Evolutionary conservation across 176 grass and related monocot species (phyloP).

Genomic region (Areca catechu): DNA sequence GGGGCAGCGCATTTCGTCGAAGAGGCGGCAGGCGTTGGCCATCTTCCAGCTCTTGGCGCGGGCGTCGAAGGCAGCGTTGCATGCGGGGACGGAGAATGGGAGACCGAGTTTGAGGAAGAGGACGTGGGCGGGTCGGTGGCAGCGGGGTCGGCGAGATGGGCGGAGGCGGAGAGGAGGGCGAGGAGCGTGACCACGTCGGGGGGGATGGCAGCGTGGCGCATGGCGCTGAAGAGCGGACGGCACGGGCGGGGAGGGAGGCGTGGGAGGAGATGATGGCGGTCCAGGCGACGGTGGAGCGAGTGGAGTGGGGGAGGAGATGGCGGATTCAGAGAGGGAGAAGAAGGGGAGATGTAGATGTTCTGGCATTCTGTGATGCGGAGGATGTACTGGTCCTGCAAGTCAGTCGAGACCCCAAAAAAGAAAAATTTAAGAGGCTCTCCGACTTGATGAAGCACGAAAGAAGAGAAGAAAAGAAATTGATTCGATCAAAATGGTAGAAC

Average conservation of each 20-base stretch:
- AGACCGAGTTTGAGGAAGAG: conserved; percentile 28
- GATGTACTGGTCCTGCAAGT: too few relatives aligned
- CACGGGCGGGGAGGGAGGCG: conserved; percentile 6
- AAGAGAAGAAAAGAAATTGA: too few relatives aligned
- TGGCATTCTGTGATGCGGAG: too few relatives aligned
- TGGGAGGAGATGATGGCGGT: conserved; percentile 24
- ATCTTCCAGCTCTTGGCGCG: conserved; percentile 28
- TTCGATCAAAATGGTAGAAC: too few relatives aligned
- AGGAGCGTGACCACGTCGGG: conserved; percentile 22
- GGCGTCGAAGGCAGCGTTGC: conserved; percentile 18
- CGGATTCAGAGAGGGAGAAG: too few relatives aligned
- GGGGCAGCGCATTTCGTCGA: conserved; percentile 1
- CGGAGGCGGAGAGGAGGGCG: conserved; percentile 16
- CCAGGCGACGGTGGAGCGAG: conserved; percentile 14
- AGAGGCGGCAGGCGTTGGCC: conserved; percentile 8
- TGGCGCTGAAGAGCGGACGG: too few relatives aligned
- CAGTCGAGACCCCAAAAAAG: too few relatives aligned
- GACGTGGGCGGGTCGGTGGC: conserved; percentile 18
- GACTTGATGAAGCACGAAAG: too few relatives aligned
- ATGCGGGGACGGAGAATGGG: conserved; percentile 16
- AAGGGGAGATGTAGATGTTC: too few relatives aligned
- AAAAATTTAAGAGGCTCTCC: too few relatives aligned
- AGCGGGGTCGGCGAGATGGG: conserved; percentile 15
- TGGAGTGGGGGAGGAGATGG: not conserved
- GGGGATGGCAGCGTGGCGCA: too few relatives aligned